Evolutionary conservation across 805 yeast genomes (phyloP).

Genomic region (Cyberlindnera misumaiensis): DNA sequence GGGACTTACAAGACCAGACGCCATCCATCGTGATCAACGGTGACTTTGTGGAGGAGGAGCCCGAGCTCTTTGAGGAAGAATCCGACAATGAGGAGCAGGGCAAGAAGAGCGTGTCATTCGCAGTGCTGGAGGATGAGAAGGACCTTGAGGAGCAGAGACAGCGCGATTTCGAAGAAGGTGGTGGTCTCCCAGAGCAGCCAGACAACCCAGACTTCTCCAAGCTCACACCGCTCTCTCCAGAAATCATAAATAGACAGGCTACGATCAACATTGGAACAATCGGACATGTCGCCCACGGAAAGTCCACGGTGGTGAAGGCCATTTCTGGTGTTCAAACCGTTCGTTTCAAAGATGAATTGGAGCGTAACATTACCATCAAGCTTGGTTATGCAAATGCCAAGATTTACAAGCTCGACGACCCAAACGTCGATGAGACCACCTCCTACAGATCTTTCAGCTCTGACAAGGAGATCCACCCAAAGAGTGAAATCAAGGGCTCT

Average conservation of each 20-base stretch:
- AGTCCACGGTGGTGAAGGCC: slow-evolving; percentile 88
- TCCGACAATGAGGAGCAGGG: slow-evolving; percentile 33
- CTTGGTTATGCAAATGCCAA: slow-evolving; percentile 98
- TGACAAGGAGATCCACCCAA: slow-evolving; percentile 91
- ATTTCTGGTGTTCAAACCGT: slow-evolving; percentile 99
- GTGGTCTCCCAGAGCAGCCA: slow-evolving; percentile 97
- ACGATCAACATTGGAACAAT: slow-evolving; percentile 97
- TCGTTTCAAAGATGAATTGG: slow-evolving; percentile 97
- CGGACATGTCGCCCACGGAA: slow-evolving; percentile 96
- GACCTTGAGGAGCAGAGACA: slow-evolving; percentile 71
- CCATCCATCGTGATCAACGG: slow-evolving; percentile 80
- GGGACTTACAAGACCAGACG: slow-evolving; percentile 75
- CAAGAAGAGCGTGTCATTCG: slow-evolving; percentile 80
- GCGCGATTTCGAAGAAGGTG: slow-evolving; percentile 94
- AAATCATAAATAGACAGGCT: slow-evolving; percentile 97
- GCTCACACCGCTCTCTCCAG: slow-evolving; percentile 86
- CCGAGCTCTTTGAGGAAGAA: slow-evolving; percentile 24
- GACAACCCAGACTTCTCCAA: slow-evolving; percentile 74
- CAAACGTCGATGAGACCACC: slow-evolving; percentile 85
- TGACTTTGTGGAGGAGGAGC: slow-evolving; percentile 36
- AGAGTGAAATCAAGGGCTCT: slow-evolving; percentile 84
- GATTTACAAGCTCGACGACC: slow-evolving; percentile 86
- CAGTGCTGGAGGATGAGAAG: slow-evolving; percentile 61
- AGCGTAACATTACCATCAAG: slow-evolving; percentile 97
- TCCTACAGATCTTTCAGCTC: slow-evolving; percentile 93